phyloP scores from a whole-genome alignment of 345 rosid species.

The Murraya koenigii region DNA sequence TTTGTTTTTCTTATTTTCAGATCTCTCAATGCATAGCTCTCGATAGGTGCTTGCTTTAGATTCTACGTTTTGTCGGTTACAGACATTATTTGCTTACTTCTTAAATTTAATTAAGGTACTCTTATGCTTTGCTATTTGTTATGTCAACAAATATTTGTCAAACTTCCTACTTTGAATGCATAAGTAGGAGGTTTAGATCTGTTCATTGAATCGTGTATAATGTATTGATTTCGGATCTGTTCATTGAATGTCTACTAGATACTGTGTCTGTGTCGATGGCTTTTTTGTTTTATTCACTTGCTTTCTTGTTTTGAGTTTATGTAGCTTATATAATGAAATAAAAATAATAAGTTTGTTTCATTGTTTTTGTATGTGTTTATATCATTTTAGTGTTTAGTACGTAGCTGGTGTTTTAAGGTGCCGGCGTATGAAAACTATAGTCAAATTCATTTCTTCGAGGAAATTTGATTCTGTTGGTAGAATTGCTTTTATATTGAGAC shows the following conservation, averaged over 20 bases:
- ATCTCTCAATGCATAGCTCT: not conserved
- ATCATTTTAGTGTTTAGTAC: not conserved
- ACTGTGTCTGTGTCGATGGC: not conserved
- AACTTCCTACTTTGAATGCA: not conserved
- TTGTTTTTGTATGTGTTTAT: not conserved
- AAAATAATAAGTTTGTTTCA: too few species aligned
- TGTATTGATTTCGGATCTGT: conserved; percentile 12
- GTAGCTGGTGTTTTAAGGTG: not conserved
- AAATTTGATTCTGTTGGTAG: not conserved
- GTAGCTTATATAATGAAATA: not conserved
- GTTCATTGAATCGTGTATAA: not conserved
- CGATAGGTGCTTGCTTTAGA: not conserved
- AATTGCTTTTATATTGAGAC: not conserved
- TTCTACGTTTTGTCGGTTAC: not conserved
- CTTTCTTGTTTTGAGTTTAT: not conserved
- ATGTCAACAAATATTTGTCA: not conserved
- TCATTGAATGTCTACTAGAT: not conserved
- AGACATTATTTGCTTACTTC: not conserved
- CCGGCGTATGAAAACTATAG: not conserved
- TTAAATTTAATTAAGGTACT: not conserved
- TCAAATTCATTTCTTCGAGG: not conserved
- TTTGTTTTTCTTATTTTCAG: not conserved
- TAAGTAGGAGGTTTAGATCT: not conserved
- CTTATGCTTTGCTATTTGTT: not conserved
- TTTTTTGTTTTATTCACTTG: not conserved